Percentiles rank a stretch among this genome's conserved stretches.
phyloP scores from a whole-genome alignment of 2,329 filamentous ascomycete genomes.

The Beauveria rudraprayagi region DNA sequence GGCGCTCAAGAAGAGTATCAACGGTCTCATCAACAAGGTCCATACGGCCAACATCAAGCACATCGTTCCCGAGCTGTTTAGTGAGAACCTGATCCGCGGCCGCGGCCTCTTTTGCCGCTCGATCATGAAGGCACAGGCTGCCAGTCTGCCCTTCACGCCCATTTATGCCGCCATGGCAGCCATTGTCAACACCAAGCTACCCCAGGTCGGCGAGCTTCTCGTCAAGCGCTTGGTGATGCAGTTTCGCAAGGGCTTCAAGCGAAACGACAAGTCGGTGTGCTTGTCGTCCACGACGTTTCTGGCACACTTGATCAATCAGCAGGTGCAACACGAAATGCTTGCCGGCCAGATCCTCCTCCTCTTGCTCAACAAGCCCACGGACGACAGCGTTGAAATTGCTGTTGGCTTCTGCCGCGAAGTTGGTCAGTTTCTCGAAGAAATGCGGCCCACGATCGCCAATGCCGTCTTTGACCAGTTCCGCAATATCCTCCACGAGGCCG shows the following conservation, averaged over 20 bases:
- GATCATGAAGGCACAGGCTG: slow-evolving; percentile 97
- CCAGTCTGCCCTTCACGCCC: slow-evolving; percentile 89
- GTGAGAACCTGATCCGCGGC: slow-evolving; percentile 86
- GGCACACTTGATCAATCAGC: slow-evolving; percentile 90
- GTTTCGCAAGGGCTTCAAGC: slow-evolving; percentile 90
- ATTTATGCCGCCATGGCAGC: slow-evolving; percentile 95
- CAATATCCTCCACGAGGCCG: slow-evolving; percentile 89
- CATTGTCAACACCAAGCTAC: slow-evolving; percentile 95
- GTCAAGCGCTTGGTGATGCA: slow-evolving; percentile 79
- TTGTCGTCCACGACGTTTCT: slow-evolving; percentile 89
- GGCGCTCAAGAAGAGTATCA: slow-evolving; percentile 96
- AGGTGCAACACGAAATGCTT: slow-evolving; percentile 89
- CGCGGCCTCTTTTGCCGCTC: slow-evolving; percentile 88
- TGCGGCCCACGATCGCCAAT: slow-evolving; percentile 80
- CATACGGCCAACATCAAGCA: slow-evolving; percentile 97
- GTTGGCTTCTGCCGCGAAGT: slow-evolving; percentile 90
- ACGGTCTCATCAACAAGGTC: slow-evolving; percentile 98
- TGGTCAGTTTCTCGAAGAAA: slow-evolving; percentile 88
- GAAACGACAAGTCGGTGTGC: slow-evolving; percentile 96
- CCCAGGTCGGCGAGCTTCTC: slow-evolving; percentile 86
- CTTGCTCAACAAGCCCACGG: slow-evolving; percentile 90
- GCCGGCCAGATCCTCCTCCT: slow-evolving; percentile 87
- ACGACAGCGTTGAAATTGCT: slow-evolving; percentile 96
- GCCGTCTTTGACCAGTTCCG: slow-evolving; percentile 94
- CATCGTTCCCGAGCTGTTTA: slow-evolving; percentile 92